Base-by-base conservation (phyloP, 208 protist species). In the Leishmania gerbilli region DNA sequence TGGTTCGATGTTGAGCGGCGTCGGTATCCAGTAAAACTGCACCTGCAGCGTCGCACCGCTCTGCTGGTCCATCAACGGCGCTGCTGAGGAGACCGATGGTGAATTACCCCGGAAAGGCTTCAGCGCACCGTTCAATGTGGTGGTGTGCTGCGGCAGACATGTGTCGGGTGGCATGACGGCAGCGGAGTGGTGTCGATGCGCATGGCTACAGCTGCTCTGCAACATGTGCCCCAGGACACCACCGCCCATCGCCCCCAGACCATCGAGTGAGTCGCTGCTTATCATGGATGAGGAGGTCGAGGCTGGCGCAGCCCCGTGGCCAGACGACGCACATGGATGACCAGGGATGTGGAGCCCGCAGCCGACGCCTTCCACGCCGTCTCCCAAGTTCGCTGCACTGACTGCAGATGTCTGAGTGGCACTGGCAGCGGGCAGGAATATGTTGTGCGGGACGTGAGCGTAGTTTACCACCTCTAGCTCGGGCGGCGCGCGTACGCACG, bases 361-460 rank as follows among this genome's bases (percentile, higher is more conserved):
- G 19, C 40, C 24, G 45, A 55, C 42, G 27, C 69, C 27, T 37
- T 74, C 45, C 6, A 8, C 47, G 27, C 69, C 13, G 42, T 74
- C 47, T 53, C 24, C 47, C 69, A 51, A 27, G 21, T 40, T 51
- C 27, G 24, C 45, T 51, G 42, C 69, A 8, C 42, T 51, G 3
- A 3, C 2, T 45, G 8, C 19, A 11, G 40, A 19, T 21, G 34
- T 24, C 7, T 15, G 69, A 42, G 64, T 19, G 21, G 19, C 74
- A 27, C 79, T 31, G 45, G 76, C 40, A 56, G 81, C 49, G 7
- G 71, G 69, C 21, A 79, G 55, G 34, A 93, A 85, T 56, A 93
- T 78, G n/a, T 87, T 64, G 79, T 91, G 81, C 37, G 90, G 90
- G 31, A 93, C 79, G 53, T 93, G 90, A 15, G 79, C 64, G 82